Conservation (phyloP, 768 basidiomycete genomes). For the Vishniacozyma victoriae region DNA sequence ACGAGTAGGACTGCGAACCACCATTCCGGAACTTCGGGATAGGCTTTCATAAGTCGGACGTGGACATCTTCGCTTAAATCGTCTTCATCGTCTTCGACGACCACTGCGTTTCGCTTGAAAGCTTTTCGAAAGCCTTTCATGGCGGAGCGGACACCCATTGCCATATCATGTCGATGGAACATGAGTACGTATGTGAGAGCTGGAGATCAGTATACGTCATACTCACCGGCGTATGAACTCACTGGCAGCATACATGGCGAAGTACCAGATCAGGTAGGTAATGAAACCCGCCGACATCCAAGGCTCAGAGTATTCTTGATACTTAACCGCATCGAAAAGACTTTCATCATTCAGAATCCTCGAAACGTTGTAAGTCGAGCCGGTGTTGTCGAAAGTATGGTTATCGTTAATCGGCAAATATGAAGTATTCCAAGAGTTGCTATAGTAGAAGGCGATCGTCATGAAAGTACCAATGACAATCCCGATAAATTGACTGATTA, state of each 20-base stretch:
- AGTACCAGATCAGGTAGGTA: constrained; percentile 50
- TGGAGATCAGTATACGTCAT: background rate
- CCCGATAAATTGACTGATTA: constrained; percentile 49
- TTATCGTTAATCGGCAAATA: constrained; percentile 48
- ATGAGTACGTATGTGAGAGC: constrained; percentile 16
- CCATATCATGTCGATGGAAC: constrained; percentile 15
- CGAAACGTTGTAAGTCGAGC: constrained; percentile 52
- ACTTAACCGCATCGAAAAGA: constrained; percentile 51
- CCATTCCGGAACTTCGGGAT: constrained; percentile 53
- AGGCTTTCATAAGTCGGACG: constrained; percentile 13
- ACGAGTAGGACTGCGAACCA: constrained; percentile 55
- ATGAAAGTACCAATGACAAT: constrained; percentile 10
- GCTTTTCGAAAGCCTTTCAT: background rate
- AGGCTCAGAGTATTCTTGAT: constrained; percentile 51
- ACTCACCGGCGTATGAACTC: too few species aligned
- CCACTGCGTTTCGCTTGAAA: background rate
- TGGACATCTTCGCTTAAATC: constrained; percentile 15
- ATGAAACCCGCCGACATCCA: constrained; percentile 49
- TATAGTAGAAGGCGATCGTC: constrained; percentile 5
- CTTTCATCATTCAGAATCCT: constrained; percentile 50
- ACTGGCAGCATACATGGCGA: constrained; percentile 47
- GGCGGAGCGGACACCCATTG: constrained; percentile 3
- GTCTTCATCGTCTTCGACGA: constrained; percentile 4
- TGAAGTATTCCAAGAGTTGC: constrained; percentile 34
- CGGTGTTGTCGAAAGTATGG: constrained; percentile 50